These are phyloP conservation scores for Pyracantha coccinea DNA, from an alignment of 331 rosid genomes.

Conservation along the genomic window DNA sequence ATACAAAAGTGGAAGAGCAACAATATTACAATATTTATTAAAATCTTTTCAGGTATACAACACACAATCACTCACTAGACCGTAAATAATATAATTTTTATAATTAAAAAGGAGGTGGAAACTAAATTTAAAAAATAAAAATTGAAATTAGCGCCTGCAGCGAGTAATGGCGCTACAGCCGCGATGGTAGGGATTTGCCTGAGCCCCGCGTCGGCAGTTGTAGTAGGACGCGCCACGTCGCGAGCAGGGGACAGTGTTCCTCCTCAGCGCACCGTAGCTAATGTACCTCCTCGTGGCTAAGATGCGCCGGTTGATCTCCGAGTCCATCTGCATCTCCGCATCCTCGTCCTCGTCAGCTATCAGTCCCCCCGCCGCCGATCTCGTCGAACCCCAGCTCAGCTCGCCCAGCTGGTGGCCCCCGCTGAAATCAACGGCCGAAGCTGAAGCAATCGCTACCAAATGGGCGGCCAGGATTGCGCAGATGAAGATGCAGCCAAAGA, in stretches of 20 bases:
- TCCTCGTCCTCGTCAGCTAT: constrained; percentile 45
- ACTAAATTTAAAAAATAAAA: neutral
- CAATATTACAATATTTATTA: too few species aligned
- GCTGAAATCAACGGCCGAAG: constrained; percentile 40
- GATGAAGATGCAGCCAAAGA: constrained; percentile 19
- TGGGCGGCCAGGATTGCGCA: constrained; percentile 55
- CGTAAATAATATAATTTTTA: constrained; percentile 2
- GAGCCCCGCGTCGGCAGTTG: constrained; percentile 86
- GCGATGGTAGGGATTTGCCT: constrained; percentile 89
- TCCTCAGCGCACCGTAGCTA: constrained; percentile 93
- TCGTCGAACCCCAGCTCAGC: constrained; percentile 30
- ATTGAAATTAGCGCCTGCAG: constrained; percentile 54
- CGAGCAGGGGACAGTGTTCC: constrained; percentile 88
- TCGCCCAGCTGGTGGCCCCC: constrained; percentile 32
- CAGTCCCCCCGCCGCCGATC: constrained; percentile 58
- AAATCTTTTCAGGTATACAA: constrained; percentile 19
- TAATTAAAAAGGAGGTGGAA: neutral
- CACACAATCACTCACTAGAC: constrained; percentile 20
- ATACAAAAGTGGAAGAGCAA: neutral
- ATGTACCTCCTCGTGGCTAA: constrained; percentile 57
- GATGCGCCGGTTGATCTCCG: constrained; percentile 83
- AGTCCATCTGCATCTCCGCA: constrained; percentile 65
- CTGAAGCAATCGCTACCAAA: constrained; percentile 23
- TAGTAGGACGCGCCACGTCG: constrained; percentile 96
- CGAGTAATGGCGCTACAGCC: constrained; percentile 84